Evolutionary conservation across 1,139 yeast genomes (phyloP).

Genomic region (Diutina mesorugosa): DNA sequence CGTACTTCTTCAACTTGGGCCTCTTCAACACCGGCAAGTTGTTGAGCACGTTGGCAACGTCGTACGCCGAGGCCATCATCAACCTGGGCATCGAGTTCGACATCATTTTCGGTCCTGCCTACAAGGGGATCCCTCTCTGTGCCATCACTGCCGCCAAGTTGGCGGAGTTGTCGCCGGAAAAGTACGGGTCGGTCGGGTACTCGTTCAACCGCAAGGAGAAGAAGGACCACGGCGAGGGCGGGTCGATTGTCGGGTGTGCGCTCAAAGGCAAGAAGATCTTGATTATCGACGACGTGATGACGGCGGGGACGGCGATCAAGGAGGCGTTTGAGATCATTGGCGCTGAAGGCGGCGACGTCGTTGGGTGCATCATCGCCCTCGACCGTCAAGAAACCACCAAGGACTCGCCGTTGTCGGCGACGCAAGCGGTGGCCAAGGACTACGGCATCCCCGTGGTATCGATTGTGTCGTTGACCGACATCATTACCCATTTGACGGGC

Average conservation of each 20-base stretch:
- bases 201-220: slow-evolving; percentile 82
- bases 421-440: slow-evolving; percentile 61
- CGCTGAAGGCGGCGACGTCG: slow-evolving; percentile 57
- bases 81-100: slow-evolving; percentile 75
- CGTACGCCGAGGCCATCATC: slow-evolving; percentile 83
- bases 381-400: slow-evolving; percentile 87
- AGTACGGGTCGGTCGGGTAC: slow-evolving; percentile 52
- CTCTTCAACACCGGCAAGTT: slow-evolving; percentile 72
- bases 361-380: slow-evolving; percentile 80
- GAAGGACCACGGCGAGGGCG: slow-evolving; percentile 98
- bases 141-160: slow-evolving; percentile 87
- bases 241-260: slow-evolving; percentile 77
- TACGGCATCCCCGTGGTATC: slow-evolving; percentile 74
- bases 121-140: slow-evolving; percentile 92
- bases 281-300: slow-evolving; percentile 93
- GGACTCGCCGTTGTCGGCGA: slow-evolving; percentile 61
- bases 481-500: slow-evolving; percentile 47
- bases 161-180: slow-evolving; percentile 78
- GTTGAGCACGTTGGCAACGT: slow-evolving; percentile 66
- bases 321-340: slow-evolving; percentile 81
- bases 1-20: slow-evolving; percentile 93
- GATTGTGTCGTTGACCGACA: slow-evolving; percentile 67
- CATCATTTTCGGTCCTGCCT: slow-evolving; percentile 92
- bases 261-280: slow-evolving; percentile 60
- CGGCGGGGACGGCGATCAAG: slow-evolving; percentile 96